Conservation (phyloP, 306 rosid species). For the Lotus japonicus region DNA sequence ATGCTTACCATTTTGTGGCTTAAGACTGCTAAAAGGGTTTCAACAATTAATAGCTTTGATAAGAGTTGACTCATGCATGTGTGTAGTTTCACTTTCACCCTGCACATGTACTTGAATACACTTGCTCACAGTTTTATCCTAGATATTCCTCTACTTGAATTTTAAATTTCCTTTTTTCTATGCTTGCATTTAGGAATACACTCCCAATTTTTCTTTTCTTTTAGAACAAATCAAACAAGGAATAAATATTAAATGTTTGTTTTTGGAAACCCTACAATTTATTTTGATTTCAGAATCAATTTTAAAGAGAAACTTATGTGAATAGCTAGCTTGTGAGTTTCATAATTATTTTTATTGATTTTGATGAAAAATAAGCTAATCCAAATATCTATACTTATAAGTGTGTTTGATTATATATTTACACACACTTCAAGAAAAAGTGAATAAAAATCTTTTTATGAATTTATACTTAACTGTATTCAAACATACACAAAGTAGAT, state of each 20-base stretch:
- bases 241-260: neutral
- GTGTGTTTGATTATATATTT: no score
- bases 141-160: neutral
- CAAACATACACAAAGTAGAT: no score
- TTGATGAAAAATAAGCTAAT: no score
- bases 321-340: no score
- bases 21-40: neutral
- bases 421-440: no score
- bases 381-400: no score
- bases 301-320: no score
- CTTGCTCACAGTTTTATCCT: neutral
- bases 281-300: no score
- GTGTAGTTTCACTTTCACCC: slow-evolving; percentile 11
- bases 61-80: slow-evolving; percentile 41
- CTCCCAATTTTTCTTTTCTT: neutral
- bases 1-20: neutral
- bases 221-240: neutral
- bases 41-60: slow-evolving; percentile 11
- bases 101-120: slow-evolving; percentile 13
- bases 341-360: no score
- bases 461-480: no score
- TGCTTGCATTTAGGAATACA: neutral
- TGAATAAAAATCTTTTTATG: no score
- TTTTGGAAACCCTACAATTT: no score
- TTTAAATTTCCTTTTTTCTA: neutral